Evolutionary conservation across 73 alveolate genomes (phyloP).

Genomic region (Diophrys appendiculata): DNA sequence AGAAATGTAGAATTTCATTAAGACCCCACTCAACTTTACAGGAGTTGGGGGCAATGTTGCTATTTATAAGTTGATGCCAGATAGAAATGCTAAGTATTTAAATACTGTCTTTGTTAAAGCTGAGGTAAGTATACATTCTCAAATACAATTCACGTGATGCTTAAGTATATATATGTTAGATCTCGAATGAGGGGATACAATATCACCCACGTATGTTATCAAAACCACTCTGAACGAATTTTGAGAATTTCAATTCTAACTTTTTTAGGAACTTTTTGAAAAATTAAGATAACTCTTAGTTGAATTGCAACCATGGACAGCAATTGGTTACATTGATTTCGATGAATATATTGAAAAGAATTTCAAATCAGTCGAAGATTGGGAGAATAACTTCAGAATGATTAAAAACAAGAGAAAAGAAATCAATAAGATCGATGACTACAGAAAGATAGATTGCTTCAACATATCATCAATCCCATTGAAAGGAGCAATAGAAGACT

Average conservation of each 20-base stretch:
- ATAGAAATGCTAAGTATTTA: constrained; percentile 91
- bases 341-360: constrained; percentile 89
- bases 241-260: constrained; percentile 10
- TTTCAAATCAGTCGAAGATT: constrained; percentile 89
- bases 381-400: constrained; percentile 95
- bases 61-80: constrained; percentile 94
- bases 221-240: not conserved
- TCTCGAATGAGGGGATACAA: constrained; percentile 11
- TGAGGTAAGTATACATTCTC: constrained; percentile 57
- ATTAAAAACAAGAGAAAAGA: constrained; percentile 91
- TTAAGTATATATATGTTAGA: constrained; percentile 9
- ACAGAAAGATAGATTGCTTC: constrained; percentile 89
- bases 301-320: constrained; percentile 73
- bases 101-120: constrained; percentile 93
- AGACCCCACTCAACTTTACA: constrained; percentile 90
- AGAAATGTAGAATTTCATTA: constrained; percentile 88
- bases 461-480: constrained; percentile 81
- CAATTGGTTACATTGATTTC: constrained; percentile 80
- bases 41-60: constrained; percentile 98
- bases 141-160: not conserved
- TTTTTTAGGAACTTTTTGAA: constrained; percentile 46
- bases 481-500: constrained; percentile 87
- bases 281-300: constrained; percentile 42
- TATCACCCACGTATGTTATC: constrained; percentile 53
- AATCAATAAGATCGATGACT: constrained; percentile 88